These are phyloP conservation scores for Exidia glandulosa DNA, from an alignment of 768 basidiomycete genomes.

Conservation along the genomic window DNA sequence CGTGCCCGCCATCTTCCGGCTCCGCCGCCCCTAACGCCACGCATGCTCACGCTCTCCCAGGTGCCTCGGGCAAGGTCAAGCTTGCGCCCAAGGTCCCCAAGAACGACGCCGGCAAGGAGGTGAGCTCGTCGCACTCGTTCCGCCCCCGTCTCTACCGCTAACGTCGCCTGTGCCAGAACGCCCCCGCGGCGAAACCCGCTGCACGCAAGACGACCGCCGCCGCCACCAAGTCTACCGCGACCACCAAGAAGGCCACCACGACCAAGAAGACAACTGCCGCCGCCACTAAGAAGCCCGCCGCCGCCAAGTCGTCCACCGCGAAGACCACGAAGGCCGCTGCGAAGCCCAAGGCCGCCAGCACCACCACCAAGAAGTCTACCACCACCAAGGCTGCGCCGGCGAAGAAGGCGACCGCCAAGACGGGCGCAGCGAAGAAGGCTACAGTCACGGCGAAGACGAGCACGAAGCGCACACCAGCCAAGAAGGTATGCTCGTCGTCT, in stretches of 20 bases:
- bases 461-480: not conserved
- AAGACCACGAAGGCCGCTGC: slow-evolving; percentile 20
- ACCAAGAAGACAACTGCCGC: not conserved
- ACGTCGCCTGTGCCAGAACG: slow-evolving; percentile 2
- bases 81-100: slow-evolving; percentile 46
- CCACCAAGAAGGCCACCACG: slow-evolving; percentile 11
- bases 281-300: slow-evolving; percentile 29
- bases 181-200: slow-evolving; percentile 28
- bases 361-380: not conserved
- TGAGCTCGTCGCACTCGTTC: slow-evolving; percentile 18
- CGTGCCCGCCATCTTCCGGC: slow-evolving; percentile 6
- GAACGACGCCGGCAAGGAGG: slow-evolving; percentile 54
- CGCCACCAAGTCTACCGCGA: slow-evolving; percentile 22
- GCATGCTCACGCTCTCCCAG: slow-evolving; percentile 17
- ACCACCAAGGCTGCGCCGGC: not conserved
- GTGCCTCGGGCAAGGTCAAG: slow-evolving; percentile 64
- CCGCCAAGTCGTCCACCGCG: slow-evolving; percentile 20
- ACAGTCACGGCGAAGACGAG: slow-evolving; percentile 11
- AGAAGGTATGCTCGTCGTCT: not conserved
- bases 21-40: not conserved
- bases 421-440: slow-evolving; percentile 26
- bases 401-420: slow-evolving; percentile 21
- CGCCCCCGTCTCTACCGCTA: slow-evolving; percentile 1
- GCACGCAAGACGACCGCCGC: slow-evolving; percentile 24
- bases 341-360: not conserved